These are phyloP conservation scores for Phytophthora crassamura DNA, from an alignment of 352 stramenopile genomes.

Conservation along the genomic window DNA sequence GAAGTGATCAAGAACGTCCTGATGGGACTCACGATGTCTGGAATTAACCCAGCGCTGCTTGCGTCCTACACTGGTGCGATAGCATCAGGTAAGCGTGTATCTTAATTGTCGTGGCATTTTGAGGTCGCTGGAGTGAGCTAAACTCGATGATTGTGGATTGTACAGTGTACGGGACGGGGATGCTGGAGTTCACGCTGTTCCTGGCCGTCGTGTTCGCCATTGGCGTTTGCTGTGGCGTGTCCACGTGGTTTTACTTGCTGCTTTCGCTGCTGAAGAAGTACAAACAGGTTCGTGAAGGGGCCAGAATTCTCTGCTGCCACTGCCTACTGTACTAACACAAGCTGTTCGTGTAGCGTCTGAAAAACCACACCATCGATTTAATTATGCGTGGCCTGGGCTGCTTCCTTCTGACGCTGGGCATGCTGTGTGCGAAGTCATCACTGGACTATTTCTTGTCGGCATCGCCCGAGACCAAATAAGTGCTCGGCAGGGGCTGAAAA, in stretches of 20 bases:
- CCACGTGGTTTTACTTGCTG: constrained; percentile 90
- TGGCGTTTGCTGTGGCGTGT: constrained; percentile 86
- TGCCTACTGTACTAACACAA: constrained; percentile 7
- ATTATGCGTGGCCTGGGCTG: constrained; percentile 88
- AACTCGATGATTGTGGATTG: not conserved
- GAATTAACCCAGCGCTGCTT: constrained; percentile 85
- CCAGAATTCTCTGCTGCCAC: no score
- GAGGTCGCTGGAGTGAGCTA: not conserved
- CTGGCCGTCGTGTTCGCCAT: constrained; percentile 86
- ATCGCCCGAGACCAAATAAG: constrained; percentile 45
- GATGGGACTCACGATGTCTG: constrained; percentile 88
- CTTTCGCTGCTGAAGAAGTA: constrained; percentile 90
- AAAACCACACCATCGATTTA: constrained; percentile 84
- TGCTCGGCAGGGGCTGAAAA: not conserved
- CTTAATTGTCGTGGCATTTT: not conserved
- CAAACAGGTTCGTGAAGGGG: constrained; percentile 69
- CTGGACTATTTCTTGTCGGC: constrained; percentile 82
- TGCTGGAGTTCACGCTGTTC: constrained; percentile 88
- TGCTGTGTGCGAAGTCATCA: constrained; percentile 87
- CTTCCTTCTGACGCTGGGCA: constrained; percentile 81
- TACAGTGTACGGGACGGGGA: constrained; percentile 85
- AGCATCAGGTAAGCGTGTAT: constrained; percentile 62
- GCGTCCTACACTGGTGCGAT: constrained; percentile 90
- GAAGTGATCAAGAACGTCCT: constrained; percentile 86
- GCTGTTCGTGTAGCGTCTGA: constrained; percentile 57